Conservation (phyloP, 768 basidiomycete species). For the Roridomyces roridus region DNA sequence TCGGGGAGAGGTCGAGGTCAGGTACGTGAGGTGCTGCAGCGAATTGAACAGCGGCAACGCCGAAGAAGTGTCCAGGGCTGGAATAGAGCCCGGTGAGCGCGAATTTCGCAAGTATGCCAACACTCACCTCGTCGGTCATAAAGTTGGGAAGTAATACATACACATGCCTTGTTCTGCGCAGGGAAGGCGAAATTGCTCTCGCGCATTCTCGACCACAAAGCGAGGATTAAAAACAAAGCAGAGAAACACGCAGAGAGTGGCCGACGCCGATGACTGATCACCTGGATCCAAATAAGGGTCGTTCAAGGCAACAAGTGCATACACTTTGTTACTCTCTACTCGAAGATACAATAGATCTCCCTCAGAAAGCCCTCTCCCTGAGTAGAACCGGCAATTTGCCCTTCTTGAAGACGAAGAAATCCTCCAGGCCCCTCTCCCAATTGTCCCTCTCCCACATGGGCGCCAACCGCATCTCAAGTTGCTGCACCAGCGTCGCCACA, state of each 20-base stretch:
- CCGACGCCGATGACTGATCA: too few relatives aligned
- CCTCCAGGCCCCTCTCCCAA: constrained; percentile 43
- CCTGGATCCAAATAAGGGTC: too few relatives aligned
- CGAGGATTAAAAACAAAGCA: not conserved
- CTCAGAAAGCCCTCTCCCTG: too few relatives aligned
- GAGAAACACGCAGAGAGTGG: too few relatives aligned
- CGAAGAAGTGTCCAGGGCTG: constrained; percentile 60
- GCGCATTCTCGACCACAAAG: constrained; percentile 61
- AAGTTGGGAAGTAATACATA: constrained; percentile 92
- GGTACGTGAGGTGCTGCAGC: constrained; percentile 92
- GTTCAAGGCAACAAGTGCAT: too few relatives aligned
- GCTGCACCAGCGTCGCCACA: constrained; percentile 43
- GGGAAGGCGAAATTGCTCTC: constrained; percentile 97
- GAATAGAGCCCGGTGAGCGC: not conserved
- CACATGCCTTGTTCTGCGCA: constrained; percentile 92
- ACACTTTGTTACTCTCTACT: too few relatives aligned
- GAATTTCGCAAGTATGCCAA: not conserved
- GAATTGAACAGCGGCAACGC: constrained; percentile 87
- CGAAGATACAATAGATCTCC: too few relatives aligned
- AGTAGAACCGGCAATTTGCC: constrained; percentile 40
- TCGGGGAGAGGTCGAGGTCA: constrained; percentile 95
- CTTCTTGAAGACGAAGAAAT: constrained; percentile 44
- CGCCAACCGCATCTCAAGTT: constrained; percentile 45
- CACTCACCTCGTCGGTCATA: constrained; percentile 91
- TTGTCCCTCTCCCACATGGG: constrained; percentile 39